These are phyloP conservation scores for Penicillium sp. DNA, from an alignment of 2,329 filamentous ascomycete genomes.

Conservation along the genomic window DNA sequence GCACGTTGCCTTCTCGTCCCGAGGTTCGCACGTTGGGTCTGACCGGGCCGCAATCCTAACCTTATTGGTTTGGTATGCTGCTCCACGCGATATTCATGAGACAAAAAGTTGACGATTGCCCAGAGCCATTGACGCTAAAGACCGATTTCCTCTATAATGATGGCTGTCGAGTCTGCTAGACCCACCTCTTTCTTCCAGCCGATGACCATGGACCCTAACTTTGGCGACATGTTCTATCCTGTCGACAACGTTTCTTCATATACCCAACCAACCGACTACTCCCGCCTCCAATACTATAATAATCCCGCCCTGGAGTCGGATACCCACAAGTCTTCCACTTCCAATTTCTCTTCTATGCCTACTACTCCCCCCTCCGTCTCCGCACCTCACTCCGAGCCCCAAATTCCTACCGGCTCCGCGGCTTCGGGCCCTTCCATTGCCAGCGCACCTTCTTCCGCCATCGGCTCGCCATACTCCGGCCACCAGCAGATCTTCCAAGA, in stretches of 20 bases:
- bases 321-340: conserved; percentile 22
- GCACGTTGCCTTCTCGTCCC: conserved; percentile 17
- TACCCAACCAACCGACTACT: conserved; percentile 20
- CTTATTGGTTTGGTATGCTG: conserved; percentile 19
- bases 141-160: conserved; percentile 24
- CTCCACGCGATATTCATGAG: neutral
- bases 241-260: conserved; percentile 25
- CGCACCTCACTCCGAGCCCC: conserved; percentile 34
- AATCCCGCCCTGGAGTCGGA: conserved; percentile 22
- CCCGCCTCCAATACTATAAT: conserved; percentile 28
- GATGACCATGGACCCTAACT: conserved; percentile 31
- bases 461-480: conserved; percentile 63
- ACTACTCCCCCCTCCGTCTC: conserved; percentile 33
- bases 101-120: neutral
- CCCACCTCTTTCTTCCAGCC: conserved; percentile 29
- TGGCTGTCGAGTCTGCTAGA: conserved; percentile 32
- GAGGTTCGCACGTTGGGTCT: conserved; percentile 17
- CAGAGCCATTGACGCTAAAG: neutral
- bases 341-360: conserved; percentile 28
- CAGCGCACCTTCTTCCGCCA: conserved; percentile 60
- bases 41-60: conserved; percentile 24
- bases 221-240: conserved; percentile 31
- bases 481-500: conserved; percentile 56
- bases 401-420: conserved; percentile 58
- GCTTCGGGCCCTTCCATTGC: conserved; percentile 56